Base-by-base conservation (phyloP, 2,329 filamentous ascomycete species). In the Nothopassalora personata region DNA sequence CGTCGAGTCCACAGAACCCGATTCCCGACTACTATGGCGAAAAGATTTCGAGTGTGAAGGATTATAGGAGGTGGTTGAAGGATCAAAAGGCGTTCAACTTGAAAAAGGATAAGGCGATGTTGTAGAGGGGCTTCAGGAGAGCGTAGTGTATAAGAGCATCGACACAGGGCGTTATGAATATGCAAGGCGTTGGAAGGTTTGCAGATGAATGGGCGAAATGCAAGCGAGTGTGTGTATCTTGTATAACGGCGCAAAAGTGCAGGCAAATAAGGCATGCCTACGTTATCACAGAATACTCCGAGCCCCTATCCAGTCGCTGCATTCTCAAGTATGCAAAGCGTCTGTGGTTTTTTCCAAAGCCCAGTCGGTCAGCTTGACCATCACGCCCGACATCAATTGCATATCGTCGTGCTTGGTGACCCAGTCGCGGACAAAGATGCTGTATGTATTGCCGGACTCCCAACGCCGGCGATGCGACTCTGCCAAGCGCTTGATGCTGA, bases 11-110 rank as follows among this genome's bases (percentile, higher is more conserved):
- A 67, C 85, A 90, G 54, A 97, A 97, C 78, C 94, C 94, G 18
- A 90, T 96, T 0, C 92, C 93, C 47, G 94, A 99, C 74, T 99
- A 96, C 77, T 99, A 99, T 71, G 94, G 94, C 69, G 94, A 99
- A 79, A 97, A 97, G 82, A 96, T 99, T 69, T 90, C 89, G 54
- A 96, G 91, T 69, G 91, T 97, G 23, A 82, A 86, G 56, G 92
- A 90, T 50, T 99, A 97, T 75, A 82, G 94, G 70, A 87, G 91
- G 74, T 99, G 94, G 94, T 78, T 99, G 70, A 97, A 96, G 81
- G 94, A 99, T 72, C 94, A 97, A 80, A 83, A 93, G 63, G 93
- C 92, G 9, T 99, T 96, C 79, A 96, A 96, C 79, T 68, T 79
- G 58, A 91, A 91, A 80, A 96, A 95, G 84, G 86, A 85, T 73